Evolutionary conservation across 345 rosid species (phyloP).

Genomic region (Psidium guajava): DNA sequence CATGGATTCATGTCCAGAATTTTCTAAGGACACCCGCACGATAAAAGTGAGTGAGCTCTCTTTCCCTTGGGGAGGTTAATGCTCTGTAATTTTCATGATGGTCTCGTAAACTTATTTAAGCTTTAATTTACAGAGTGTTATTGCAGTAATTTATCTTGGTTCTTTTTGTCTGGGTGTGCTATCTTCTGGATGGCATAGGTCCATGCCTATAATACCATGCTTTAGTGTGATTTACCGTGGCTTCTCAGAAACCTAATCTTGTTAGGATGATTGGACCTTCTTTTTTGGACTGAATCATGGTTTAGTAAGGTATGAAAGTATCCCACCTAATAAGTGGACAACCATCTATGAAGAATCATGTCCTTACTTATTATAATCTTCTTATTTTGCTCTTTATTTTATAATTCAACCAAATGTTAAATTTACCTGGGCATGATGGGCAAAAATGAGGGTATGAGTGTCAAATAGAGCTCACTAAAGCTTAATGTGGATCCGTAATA

Average conservation of each 20-base stretch:
- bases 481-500: background rate
- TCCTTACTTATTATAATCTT: background rate
- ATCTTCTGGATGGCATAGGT: background rate
- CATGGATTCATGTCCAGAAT: slow-evolving; percentile 83
- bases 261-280: background rate
- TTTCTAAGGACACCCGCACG: slow-evolving; percentile 53
- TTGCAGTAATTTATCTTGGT: background rate
- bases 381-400: background rate
- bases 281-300: background rate
- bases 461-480: background rate
- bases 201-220: background rate
- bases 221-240: background rate
- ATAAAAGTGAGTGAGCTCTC: slow-evolving; percentile 48
- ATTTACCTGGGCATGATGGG: background rate
- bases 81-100: background rate
- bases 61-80: background rate
- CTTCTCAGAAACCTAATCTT: background rate
- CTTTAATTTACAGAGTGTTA: background rate
- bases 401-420: background rate
- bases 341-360: background rate
- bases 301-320: background rate
- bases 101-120: background rate
- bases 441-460: background rate
- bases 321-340: background rate
- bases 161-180: background rate